phyloP scores from a whole-genome alignment of 1,284 basidiomycete genomes.

The Rhodotorula sp. region DNA sequence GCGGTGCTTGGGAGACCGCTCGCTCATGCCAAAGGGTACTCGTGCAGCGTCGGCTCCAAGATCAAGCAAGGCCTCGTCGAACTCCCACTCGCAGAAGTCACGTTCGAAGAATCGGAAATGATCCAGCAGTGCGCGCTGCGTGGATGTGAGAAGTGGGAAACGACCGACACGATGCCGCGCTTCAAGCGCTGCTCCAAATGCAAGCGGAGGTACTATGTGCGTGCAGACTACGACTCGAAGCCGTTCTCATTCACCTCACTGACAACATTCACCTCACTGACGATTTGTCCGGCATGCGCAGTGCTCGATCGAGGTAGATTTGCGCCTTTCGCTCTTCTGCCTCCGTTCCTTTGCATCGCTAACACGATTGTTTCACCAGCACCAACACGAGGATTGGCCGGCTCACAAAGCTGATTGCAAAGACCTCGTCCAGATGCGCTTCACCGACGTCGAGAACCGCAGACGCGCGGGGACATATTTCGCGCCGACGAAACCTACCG shows the following conservation, averaged over 20 bases:
- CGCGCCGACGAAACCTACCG: not conserved
- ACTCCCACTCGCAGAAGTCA: constrained; percentile 27
- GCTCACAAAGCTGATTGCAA: constrained; percentile 36
- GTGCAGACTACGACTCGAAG: not conserved
- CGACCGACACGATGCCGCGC: not conserved
- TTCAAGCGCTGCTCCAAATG: constrained; percentile 35
- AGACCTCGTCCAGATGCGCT: constrained; percentile 17
- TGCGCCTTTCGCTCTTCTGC: not conserved
- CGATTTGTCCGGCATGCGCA: not conserved
- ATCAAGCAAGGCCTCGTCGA: constrained; percentile 30
- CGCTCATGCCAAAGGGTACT: not conserved
- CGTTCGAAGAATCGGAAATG: constrained; percentile 23
- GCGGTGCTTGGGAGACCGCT: not conserved
- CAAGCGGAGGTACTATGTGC: constrained; percentile 37
- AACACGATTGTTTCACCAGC: constrained; percentile 1
- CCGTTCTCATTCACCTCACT: no score
- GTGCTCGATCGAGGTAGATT: constrained; percentile 27
- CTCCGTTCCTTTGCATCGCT: not conserved
- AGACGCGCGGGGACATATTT: not conserved
- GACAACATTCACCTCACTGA: no score
- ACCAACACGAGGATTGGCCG: constrained; percentile 29
- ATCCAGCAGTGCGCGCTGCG: constrained; percentile 19
- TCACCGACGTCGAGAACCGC: constrained; percentile 31
- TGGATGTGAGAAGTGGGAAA: constrained; percentile 18
- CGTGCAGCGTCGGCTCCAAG: constrained; percentile 21